Percentiles rank a stretch among this genome's conserved stretches.
Evolutionary conservation across 2,329 filamentous ascomycete species (phyloP).

Genomic region (Fusarium tricinctum): DNA sequence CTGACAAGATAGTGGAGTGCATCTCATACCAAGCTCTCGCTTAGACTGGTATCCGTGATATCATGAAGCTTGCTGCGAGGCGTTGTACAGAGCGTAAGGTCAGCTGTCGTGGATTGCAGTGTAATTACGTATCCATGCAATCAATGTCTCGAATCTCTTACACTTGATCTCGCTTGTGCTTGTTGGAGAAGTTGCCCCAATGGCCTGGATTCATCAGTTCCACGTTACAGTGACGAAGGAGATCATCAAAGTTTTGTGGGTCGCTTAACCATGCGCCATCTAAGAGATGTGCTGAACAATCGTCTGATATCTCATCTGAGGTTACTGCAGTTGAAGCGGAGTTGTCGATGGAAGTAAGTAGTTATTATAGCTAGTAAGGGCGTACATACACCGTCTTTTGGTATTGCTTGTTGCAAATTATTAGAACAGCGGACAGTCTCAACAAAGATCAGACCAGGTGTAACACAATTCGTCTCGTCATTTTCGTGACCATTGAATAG

Average conservation of each 20-base stretch:
- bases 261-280: background rate
- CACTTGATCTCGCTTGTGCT: conserved; percentile 13
- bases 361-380: background rate
- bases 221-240: background rate
- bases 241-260: conserved; percentile 6
- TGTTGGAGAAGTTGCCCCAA: conserved; percentile 5
- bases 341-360: background rate
- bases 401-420: conserved; percentile 8
- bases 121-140: background rate
- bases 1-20: too few relatives aligned
- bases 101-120: background rate
- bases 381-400: conserved; percentile 45
- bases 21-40: background rate
- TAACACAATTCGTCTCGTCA: conserved; percentile 33
- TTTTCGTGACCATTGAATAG: conserved; percentile 2
- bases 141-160: background rate
- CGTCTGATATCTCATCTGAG: conserved; percentile 7
- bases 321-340: background rate
- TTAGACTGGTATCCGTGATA: background rate
- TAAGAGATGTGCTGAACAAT: background rate
- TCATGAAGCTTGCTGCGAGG: background rate
- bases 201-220: conserved; percentile 18
- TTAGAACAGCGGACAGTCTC: background rate
- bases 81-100: background rate
- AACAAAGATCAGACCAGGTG: background rate